Percentiles rank a stretch among this genome's conserved stretches.
Conservation (phyloP, 768 basidiomycete species). For the Crucibulum laeve region DNA sequence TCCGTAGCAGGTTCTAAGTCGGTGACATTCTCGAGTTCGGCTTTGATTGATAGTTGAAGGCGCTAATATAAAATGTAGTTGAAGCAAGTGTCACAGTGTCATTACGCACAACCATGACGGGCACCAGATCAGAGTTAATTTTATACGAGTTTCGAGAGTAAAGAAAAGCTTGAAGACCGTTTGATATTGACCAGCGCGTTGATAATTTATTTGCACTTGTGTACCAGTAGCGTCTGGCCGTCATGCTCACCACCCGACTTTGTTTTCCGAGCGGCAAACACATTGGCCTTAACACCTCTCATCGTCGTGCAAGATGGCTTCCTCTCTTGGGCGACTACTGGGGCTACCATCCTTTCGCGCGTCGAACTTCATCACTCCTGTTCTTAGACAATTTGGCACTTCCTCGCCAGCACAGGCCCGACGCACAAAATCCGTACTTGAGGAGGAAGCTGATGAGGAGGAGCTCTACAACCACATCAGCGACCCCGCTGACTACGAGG, state of each 20-base stretch:
- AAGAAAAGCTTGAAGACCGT: not conserved
- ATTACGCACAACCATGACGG: constrained; percentile 56
- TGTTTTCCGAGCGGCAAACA: not conserved
- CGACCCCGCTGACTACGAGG: constrained; percentile 46
- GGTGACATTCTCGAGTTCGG: constrained; percentile 78
- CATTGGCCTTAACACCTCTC: constrained; percentile 3
- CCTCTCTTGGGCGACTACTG: constrained; percentile 5
- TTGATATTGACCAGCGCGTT: too few relatives aligned
- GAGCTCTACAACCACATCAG: constrained; percentile 40
- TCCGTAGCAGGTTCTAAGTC: constrained; percentile 58
- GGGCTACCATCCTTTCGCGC: not conserved
- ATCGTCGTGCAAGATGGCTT: constrained; percentile 6
- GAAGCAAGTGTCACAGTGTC: not conserved
- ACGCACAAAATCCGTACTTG: constrained; percentile 27
- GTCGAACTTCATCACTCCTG: constrained; percentile 5
- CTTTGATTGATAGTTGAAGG: constrained; percentile 66
- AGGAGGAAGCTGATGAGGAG: constrained; percentile 35
- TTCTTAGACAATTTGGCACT: constrained; percentile 16
- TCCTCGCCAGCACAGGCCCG: constrained; percentile 25
- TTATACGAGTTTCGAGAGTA: too few relatives aligned
- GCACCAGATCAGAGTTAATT: too few relatives aligned
- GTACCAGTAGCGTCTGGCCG: not conserved
- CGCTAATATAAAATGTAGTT: constrained; percentile 30
- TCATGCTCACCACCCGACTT: too few relatives aligned
- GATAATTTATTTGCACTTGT: not conserved